Conservation (phyloP, 1,284 basidiomycete species). For the Cryptococcus maquisensis region DNA sequence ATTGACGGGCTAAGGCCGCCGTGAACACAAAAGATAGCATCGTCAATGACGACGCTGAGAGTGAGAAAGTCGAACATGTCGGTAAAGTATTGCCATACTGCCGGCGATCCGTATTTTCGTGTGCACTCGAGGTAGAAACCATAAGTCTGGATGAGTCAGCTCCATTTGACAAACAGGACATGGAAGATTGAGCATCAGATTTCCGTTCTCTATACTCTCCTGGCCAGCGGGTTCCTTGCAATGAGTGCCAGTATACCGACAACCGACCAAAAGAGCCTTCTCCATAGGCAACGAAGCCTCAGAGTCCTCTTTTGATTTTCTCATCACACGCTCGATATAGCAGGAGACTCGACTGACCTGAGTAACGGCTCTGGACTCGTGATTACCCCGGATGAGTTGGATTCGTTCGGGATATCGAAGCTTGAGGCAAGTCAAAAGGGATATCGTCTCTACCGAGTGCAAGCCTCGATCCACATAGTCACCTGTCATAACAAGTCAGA, state of each 20-base stretch:
- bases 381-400: constrained; percentile 95
- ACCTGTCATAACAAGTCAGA: constrained; percentile 54
- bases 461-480: constrained; percentile 98
- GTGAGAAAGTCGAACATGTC: constrained; percentile 99
- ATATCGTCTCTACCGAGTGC: constrained; percentile 98
- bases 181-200: constrained; percentile 32
- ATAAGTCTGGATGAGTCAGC: constrained; percentile 67
- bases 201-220: constrained; percentile 43
- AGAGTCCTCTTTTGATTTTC: constrained; percentile 44
- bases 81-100: constrained; percentile 99
- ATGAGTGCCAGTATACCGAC: constrained; percentile 26
- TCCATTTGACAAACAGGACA: neutral
- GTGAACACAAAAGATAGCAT: constrained; percentile 98
- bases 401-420: constrained; percentile 95
- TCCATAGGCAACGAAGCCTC: constrained; percentile 28
- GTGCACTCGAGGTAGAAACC: constrained; percentile 99
- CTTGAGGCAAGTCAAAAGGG: constrained; percentile 92
- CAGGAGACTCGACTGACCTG: constrained; percentile 59
- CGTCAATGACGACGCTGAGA: constrained; percentile 95
- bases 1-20: constrained; percentile 97
- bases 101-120: constrained; percentile 91
- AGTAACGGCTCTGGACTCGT: constrained; percentile 96
- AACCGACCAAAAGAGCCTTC: constrained; percentile 12
- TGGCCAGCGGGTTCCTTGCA: constrained; percentile 23
- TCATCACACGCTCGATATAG: constrained; percentile 23